Evolutionary conservation across 495 filamentous ascomycete species (phyloP), one percentile per base, ranked within the genome.

Genomic region (Opeltia flavorubescens): DNA sequence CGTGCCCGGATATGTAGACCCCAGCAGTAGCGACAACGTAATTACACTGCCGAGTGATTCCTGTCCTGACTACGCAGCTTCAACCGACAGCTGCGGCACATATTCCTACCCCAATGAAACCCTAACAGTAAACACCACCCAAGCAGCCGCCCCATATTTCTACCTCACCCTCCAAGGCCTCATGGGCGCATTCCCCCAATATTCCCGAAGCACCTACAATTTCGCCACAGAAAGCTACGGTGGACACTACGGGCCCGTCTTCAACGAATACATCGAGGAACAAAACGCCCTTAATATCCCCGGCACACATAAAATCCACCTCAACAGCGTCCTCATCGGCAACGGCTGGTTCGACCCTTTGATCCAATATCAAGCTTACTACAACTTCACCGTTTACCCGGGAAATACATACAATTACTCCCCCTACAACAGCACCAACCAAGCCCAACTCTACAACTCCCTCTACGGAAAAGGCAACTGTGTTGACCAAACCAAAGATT

Each of bases 391-490:
- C n/a, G n/a, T n/a, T n/a, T n/a, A n/a, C n/a, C n/a, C n/a, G n/a
- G n/a, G n/a, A n/a, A n/a, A n/a, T n/a, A n/a, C 76, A 0, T 80
- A 80, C 49, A 71, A 77, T 54, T 76, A 71, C 43, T 54, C 59
- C 5, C 69, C 69, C n/a, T 75, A 66, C 59, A 72, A 66, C 53
- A 56, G 59, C 6, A 62, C 66, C 1, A 55, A 65, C 27, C 59
- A 67, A 29, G 55, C 58, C 5, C 62, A 70, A 54, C 67, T 77
- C 55, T 80, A 75, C 58, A 77, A 79, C 58, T 72, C 72, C 41
- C 50, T 80, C 25, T 82, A 78, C 52, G 78, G 77, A 12, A 51
- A 60, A 1, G 77, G 75, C 5, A 81, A 81, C 44, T 83, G 80
- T 55, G 61, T 76, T 20, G 79, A 82, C 47, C 59, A 62, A 46